A percentile compares a stretch with the other conserved stretches of the same genome.
Conservation (phyloP, 1,139 yeast genomes). For the Geotrichum fermentans region DNA sequence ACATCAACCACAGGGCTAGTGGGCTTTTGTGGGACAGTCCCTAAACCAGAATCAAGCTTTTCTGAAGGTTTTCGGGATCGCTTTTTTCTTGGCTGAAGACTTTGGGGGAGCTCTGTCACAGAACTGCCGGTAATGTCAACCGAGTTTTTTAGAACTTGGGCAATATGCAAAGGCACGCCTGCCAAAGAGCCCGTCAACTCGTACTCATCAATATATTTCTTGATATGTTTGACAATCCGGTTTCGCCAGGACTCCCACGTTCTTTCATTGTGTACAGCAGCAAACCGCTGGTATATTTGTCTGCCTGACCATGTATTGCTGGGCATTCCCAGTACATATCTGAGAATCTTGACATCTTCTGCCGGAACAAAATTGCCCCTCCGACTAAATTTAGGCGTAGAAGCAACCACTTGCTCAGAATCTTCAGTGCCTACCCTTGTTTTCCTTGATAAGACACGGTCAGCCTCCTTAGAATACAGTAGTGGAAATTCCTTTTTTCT, state of each 20-base stretch:
- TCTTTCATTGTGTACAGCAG: constrained; percentile 4
- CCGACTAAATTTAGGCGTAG: not conserved
- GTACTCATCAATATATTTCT: constrained; percentile 5
- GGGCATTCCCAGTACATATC: constrained; percentile 1
- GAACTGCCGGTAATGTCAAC: not conserved
- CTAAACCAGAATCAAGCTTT: too few species aligned
- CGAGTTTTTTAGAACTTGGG: not conserved
- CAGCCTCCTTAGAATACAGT: too few species aligned
- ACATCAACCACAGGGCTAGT: not conserved
- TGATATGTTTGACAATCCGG: constrained; percentile 9
- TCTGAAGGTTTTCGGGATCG: too few species aligned
- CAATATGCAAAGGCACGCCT: constrained; percentile 7
- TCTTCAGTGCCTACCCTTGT: not conserved
- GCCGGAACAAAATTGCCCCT: constrained; percentile 9
- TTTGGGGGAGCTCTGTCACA: not conserved
- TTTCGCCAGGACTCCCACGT: constrained; percentile 14
- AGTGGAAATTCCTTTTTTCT: not conserved
- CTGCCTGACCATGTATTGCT: constrained; percentile 6
- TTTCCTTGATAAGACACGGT: too few species aligned
- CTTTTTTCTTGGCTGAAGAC: too few species aligned
- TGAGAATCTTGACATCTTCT: constrained; percentile 10
- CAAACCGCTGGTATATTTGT: constrained; percentile 6
- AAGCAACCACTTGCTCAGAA: not conserved
- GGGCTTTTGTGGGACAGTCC: too few species aligned
- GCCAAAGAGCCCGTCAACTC: not conserved